Percentiles rank a stretch among this genome's conserved stretches.
Conservation (phyloP, 306 rosid genomes). For the Dicorynia guianensis region DNA sequence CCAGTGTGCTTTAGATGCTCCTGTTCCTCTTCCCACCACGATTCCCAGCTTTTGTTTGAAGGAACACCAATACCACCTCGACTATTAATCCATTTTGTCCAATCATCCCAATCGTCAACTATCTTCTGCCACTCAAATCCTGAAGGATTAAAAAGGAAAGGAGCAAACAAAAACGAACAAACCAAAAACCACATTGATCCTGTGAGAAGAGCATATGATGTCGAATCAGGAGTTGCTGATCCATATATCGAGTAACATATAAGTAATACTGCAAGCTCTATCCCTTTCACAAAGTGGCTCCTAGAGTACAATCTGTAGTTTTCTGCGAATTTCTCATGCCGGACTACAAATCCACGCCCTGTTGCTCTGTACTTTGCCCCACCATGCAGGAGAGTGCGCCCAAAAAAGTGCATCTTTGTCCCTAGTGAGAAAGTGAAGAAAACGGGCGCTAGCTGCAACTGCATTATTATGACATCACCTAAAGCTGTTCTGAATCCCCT, state of each 20-base stretch:
- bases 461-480: constrained; percentile 85
- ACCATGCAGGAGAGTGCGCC: constrained; percentile 93
- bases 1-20: constrained; percentile 91
- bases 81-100: constrained; percentile 89
- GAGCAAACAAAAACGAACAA: constrained; percentile 80
- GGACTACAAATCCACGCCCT: constrained; percentile 98
- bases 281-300: constrained; percentile 92
- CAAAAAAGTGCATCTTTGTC: constrained; percentile 86
- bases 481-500: constrained; percentile 93
- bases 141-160: constrained; percentile 95
- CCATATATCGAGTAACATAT: constrained; percentile 76
- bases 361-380: constrained; percentile 99
- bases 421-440: constrained; percentile 97
- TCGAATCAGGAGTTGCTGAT: constrained; percentile 52
- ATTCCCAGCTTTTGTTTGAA: constrained; percentile 94
- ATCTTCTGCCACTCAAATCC: constrained; percentile 99
- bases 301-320: constrained; percentile 96
- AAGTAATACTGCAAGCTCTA: constrained; percentile 81
- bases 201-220: constrained; percentile 58
- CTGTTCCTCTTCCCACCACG: constrained; percentile 99
- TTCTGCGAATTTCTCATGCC: constrained; percentile 93
- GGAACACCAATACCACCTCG: constrained; percentile 97
- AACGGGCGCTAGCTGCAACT: constrained; percentile 92
- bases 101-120: constrained; percentile 99
- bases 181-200: constrained; percentile 95